A percentile compares a stretch with the other conserved stretches of the same genome.
phyloP scores from a whole-genome alignment of 306 rosid species.

The Rosa lucieae region DNA sequence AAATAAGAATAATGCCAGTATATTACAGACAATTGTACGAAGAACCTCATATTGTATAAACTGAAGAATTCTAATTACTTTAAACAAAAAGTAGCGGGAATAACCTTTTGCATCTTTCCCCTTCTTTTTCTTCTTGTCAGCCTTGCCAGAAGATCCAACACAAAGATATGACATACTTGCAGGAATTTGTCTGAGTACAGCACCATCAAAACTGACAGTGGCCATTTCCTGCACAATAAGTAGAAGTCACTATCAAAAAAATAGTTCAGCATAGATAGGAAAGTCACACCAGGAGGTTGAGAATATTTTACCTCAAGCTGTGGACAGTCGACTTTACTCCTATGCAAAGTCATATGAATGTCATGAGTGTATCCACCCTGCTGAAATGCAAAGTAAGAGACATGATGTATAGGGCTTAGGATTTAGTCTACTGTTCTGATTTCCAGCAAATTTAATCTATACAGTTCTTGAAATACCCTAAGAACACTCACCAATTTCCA shows the following conservation, averaged over 20 bases:
- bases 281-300: conserved; percentile 31
- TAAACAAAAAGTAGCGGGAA: no score
- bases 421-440: no score
- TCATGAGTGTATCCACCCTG: conserved; percentile 73
- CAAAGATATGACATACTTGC: conserved; percentile 77
- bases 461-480: neutral
- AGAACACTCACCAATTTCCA: conserved; percentile 45
- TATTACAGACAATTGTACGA: no score
- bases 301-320: conserved; percentile 78
- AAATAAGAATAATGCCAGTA: no score
- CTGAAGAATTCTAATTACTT: no score
- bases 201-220: conserved; percentile 92
- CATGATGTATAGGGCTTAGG: neutral
- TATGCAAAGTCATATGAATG: conserved; percentile 75
- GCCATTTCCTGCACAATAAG: conserved; percentile 74
- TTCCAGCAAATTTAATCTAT: no score
- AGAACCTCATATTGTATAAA: no score
- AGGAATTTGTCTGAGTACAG: conserved; percentile 90
- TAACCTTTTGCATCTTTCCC: no score
- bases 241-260: conserved; percentile 24
- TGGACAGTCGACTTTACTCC: conserved; percentile 96
- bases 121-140: no score
- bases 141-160: no score
- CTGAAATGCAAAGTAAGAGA: conserved; percentile 36
- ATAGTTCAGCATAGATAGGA: conserved; percentile 16